phyloP scores from a whole-genome alignment of 2,329 filamentous ascomycete species.

The Fusarium abutilonis region DNA sequence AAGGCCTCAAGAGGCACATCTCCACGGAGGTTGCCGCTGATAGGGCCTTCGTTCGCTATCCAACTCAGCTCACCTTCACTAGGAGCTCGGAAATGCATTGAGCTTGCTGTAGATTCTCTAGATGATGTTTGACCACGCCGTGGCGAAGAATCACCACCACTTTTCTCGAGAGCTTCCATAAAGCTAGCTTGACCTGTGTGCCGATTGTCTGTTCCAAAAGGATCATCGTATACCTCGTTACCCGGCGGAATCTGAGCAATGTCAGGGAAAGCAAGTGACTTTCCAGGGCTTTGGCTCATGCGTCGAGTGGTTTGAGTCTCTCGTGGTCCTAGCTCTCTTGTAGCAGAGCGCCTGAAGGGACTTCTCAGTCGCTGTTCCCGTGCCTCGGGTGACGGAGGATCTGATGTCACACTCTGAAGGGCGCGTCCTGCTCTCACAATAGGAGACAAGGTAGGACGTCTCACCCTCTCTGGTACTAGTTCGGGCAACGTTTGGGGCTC shows the following conservation, averaged over 20 bases:
- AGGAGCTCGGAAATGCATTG: slow-evolving; percentile 46
- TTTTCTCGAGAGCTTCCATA: slow-evolving; percentile 48
- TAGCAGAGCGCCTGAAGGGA: slow-evolving; percentile 60
- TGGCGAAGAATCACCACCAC: slow-evolving; percentile 29
- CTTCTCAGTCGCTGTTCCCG: slow-evolving; percentile 64
- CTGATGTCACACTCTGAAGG: slow-evolving; percentile 67
- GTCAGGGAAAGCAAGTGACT: slow-evolving; percentile 27
- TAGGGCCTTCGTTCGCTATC: slow-evolving; percentile 52
- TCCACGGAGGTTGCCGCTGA: slow-evolving; percentile 50
- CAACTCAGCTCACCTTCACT: slow-evolving; percentile 57
- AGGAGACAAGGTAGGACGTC: slow-evolving; percentile 62
- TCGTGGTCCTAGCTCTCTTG: slow-evolving; percentile 49
- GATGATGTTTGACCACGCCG: slow-evolving; percentile 28
- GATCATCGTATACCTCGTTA: slow-evolving; percentile 43
- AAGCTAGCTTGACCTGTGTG: slow-evolving; percentile 48
- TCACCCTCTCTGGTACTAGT: slow-evolving; percentile 42
- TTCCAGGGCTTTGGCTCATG: slow-evolving; percentile 47
- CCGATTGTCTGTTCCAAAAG: slow-evolving; percentile 43
- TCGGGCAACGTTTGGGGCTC: slow-evolving; percentile 49
- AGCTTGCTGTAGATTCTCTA: slow-evolving; percentile 48
- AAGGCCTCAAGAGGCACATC: slow-evolving; percentile 50
- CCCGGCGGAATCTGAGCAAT: slow-evolving; percentile 20
- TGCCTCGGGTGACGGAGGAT: slow-evolving; percentile 65
- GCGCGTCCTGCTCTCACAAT: slow-evolving; percentile 67
- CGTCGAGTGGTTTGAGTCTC: slow-evolving; percentile 43